Evolutionary conservation across 805 yeast species (phyloP), one percentile per base, ranked within the genome.

Genomic region (Ogataea angusta): DNA sequence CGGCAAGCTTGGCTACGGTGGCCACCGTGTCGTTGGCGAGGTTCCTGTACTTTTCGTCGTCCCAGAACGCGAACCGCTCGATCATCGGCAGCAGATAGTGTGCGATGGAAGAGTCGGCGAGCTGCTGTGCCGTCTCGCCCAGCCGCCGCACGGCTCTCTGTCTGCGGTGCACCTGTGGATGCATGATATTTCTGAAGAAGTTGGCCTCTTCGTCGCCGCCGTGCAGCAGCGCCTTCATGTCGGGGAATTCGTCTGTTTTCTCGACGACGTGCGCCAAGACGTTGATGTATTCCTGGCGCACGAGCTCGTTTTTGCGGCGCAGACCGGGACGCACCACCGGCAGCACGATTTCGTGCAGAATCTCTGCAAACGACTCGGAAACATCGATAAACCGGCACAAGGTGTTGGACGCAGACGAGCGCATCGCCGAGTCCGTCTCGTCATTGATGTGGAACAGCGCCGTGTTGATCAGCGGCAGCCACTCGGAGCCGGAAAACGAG

Each of bases 161-260:
- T 52, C 96, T 82, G 64, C 95, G 78, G 55, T 83, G 88, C 8
- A 83, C 53, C 65, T 91, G 99, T 26, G 91, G 80, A 60, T 91
- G 96, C 45, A 73, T 74, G 34, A 93, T 71, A 52, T 89, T 88
- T 35, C 52, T 53, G 53, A 64, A 64, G 35, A 62, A 60, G 60
- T 87, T 82, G 4, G 88, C 84, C 52, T 89, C 97, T 26, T 82
- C 91, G 52, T 88, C 95, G 30, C 81, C 82, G 37, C 74, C 70
- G 52, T 68, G 73, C 1, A 82, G 62, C 28, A 91, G 63, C 1
- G 75, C 69, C 42, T 75, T 72, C 89, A 90, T 71, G 51, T 85
- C 91, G 17, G 68, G 66, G 26, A 88, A 65, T 2, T 76, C 87
- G 26, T 63, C 62, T 6, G 76, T 57, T 27, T 70, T 50, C 15